phyloP scores from a whole-genome alignment of 2,329 filamentous ascomycete genomes.

The Pseudogymnoascus destructans region DNA sequence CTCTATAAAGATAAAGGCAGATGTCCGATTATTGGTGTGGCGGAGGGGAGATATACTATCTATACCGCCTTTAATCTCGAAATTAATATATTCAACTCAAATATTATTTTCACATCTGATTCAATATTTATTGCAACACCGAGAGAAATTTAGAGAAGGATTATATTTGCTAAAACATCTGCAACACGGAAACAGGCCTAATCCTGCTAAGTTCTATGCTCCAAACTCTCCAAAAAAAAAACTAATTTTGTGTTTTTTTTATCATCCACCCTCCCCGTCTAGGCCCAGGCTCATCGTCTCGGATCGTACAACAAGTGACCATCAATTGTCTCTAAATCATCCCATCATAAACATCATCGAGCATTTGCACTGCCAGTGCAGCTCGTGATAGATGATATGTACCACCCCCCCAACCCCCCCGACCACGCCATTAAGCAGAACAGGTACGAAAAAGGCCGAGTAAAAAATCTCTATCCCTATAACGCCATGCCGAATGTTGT shows the following conservation, averaged over 20 bases:
- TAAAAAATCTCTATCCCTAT: constrained; percentile 9
- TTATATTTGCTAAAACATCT: constrained; percentile 5
- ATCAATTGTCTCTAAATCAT: constrained; percentile 18
- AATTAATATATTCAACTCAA: neutral
- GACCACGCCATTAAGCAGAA: constrained; percentile 9
- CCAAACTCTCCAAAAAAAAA: neutral
- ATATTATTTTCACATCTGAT: neutral
- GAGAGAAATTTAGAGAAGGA: neutral
- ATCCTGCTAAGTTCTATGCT: neutral
- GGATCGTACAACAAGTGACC: constrained; percentile 20
- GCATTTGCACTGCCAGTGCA: constrained; percentile 11
- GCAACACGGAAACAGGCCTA: neutral
- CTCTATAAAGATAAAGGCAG: neutral
- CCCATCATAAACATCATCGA: constrained; percentile 15
- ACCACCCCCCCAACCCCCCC: constrained; percentile 11
- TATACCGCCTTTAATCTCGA: neutral
- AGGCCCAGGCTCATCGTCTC: constrained; percentile 21
- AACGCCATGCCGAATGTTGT: constrained; percentile 16
- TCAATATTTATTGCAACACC: neutral
- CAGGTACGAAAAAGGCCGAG: neutral
- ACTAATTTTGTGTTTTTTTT: constrained; percentile 13
- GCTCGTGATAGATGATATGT: constrained; percentile 10
- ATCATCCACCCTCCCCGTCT: constrained; percentile 13
- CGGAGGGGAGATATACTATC: neutral
- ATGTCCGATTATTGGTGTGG: neutral